Evolutionary conservation across 1,284 basidiomycete genomes (phyloP).

Genomic region (Cryptococcus sp.): DNA sequence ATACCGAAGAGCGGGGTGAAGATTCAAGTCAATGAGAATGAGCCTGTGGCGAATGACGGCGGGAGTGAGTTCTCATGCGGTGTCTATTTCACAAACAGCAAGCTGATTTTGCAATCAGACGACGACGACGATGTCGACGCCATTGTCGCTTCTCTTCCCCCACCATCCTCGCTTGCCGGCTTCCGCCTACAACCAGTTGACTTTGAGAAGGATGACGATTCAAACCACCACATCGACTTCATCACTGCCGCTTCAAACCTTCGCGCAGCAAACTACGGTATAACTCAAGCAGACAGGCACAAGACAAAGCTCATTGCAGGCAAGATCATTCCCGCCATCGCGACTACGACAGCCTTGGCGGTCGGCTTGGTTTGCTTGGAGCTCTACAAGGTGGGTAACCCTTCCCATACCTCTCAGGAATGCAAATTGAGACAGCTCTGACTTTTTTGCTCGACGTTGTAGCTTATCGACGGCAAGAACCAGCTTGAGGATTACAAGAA

Average conservation of each 20-base stretch:
- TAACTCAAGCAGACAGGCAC: slow-evolving; percentile 84
- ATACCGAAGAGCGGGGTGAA: slow-evolving; percentile 88
- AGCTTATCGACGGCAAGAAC: slow-evolving; percentile 94
- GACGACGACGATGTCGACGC: slow-evolving; percentile 60
- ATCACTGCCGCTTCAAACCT: slow-evolving; percentile 98
- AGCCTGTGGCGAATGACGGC: slow-evolving; percentile 67
- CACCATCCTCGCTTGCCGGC: slow-evolving; percentile 86
- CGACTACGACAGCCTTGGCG: slow-evolving; percentile 94
- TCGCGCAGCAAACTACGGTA: slow-evolving; percentile 93
- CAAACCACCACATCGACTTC: slow-evolving; percentile 98
- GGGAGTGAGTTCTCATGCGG: slow-evolving; percentile 49
- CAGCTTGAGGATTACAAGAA: slow-evolving; percentile 97
- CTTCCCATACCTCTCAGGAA: neutral
- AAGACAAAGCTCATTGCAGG: slow-evolving; percentile 98
- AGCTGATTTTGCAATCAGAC: neutral
- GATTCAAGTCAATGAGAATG: slow-evolving; percentile 93
- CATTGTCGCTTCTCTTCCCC: slow-evolving; percentile 70
- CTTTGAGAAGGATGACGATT: slow-evolving; percentile 99
- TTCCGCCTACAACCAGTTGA: slow-evolving; percentile 94
- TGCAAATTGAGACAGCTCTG: neutral
- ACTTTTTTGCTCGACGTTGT: neutral
- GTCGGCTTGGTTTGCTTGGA: slow-evolving; percentile 95
- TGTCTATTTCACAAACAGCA: neutral
- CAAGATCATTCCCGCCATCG: slow-evolving; percentile 99
- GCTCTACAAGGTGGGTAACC: slow-evolving; percentile 78